Evolutionary conservation across 129 eudicot species (phyloP), one percentile per base, ranked within the genome.

Genomic region (Flaveria trinervia): DNA sequence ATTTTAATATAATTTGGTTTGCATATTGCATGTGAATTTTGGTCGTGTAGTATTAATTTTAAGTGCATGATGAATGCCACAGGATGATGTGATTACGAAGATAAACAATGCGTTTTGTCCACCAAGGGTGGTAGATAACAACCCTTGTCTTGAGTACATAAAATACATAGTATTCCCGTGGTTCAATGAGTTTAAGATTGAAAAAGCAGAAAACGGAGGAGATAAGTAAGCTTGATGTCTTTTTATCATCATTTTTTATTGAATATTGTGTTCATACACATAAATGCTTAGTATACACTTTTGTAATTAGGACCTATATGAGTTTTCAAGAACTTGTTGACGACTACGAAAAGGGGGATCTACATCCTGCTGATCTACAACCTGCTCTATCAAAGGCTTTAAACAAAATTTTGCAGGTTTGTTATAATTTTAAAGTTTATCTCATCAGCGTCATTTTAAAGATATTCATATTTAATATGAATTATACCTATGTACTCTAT

Each of bases 81-180:
- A 45, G 50, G 13, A 45, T 45, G 90, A 84, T 9, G 90, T 86
- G 48, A 84, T 84, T 71, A 7, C 2, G 54, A 86, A 89, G 74
- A 89, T 89, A 50, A 82, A 86, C 81, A 89, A 85, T 41, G 92
- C 95, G 12, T 85, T 81, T 80, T 91, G 95, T 72, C 90, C 89
- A 45, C 90, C 88, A 22, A 71, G 83, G 26, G 71, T 79, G 7
- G 85, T 86, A 50, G 77, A 77, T 43, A 86, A 82, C 41, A 92
- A 92, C 65, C 97, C 92, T 18, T 92, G 95, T 60, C 52, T 92
- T 46, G 85, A 89, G 77, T 89, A 89, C 83, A 25, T 86, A 50
- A 79, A 89, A 56, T 86, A 89, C 87, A 67, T 89, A 10, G 44
- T 82, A 30, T 77, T 89, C n/a, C 89, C 91, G 64, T 84, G 91